Evolutionary conservation across 805 yeast genomes (phyloP).

Genomic region (Huiozyma sinensis): DNA sequence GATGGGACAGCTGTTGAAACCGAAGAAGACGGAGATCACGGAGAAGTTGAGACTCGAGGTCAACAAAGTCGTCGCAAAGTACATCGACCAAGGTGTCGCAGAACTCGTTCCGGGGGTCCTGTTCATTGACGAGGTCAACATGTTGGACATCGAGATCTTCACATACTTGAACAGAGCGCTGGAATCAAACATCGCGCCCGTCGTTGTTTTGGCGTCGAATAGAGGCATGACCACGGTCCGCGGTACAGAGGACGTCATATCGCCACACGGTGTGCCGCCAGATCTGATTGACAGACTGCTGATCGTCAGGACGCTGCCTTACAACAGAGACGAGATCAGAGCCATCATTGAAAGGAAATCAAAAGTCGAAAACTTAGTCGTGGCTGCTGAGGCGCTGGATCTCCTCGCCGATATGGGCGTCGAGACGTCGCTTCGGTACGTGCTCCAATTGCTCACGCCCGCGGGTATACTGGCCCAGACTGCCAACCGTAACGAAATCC

Average conservation of each 20-base stretch:
- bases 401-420: constrained; percentile 64
- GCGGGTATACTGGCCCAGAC: constrained; percentile 74
- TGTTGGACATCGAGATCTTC: constrained; percentile 95
- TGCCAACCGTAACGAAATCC: constrained; percentile 58
- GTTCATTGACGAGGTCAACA: constrained; percentile 96
- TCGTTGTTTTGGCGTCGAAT: constrained; percentile 92
- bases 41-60: constrained; percentile 91
- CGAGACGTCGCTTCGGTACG: constrained; percentile 77
- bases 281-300: constrained; percentile 86
- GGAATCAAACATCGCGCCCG: constrained; percentile 85
- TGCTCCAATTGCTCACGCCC: constrained; percentile 84
- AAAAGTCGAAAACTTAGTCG: constrained; percentile 58
- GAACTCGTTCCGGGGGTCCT: constrained; percentile 96
- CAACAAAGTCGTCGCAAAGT: constrained; percentile 88
- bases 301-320: constrained; percentile 88
- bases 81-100: constrained; percentile 96
- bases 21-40: constrained; percentile 92
- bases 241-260: constrained; percentile 74
- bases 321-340: constrained; percentile 69
- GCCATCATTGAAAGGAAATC: constrained; percentile 78
- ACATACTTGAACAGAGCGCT: constrained; percentile 89
- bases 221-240: constrained; percentile 86
- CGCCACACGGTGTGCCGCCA: constrained; percentile 96
- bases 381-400: constrained; percentile 61
- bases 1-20: constrained; percentile 96